Evolutionary conservation across 768 basidiomycete genomes (phyloP), one percentile per base, ranked within the genome.

Genomic region (Tephrocybe sp.): DNA sequence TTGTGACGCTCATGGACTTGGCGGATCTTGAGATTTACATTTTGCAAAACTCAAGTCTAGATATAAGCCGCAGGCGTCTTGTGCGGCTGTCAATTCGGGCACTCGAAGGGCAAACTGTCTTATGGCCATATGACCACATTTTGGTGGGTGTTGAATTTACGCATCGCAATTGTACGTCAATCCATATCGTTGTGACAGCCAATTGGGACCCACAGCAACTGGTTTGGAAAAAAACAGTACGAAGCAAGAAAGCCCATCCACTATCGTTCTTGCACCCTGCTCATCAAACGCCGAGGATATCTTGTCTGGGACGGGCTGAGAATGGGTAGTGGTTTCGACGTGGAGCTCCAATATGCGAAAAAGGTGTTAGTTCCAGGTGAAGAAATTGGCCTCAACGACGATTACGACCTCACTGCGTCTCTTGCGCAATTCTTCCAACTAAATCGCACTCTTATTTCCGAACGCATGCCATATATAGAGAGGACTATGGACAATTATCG

Each of bases 261-360:
- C 41, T 85, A 75, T 62, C 67, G 72, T 21, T 69, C 69, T 24
- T 76, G 80, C 48, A 64, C 73, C 4, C 67, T 87, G 43, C 65
- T 60, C 7, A 77, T 87, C 57, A 76, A 76, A 53, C 79, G 75
- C 26, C 75, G 63, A 8, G 86, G 84, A 0, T 65, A 77, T 49
- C 59, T 84, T 6, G 41, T 60, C 9, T 82, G 79, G 80, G 65
- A 76, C 37, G 76, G 74, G 19, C 24, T 82, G 9, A 71, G 83
- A 37, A 65, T 87, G 5, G 87, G 83, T 5, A 87, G 83, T 57
- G 88, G 89, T 9, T 89, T 92, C 59, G 66, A 77, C 24, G 69
- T 88, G 42, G 67, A 76, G 43, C 67, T 92, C 32, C 66, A 66
- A 9, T 92, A 88, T 59, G 66, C 76, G 4, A 79, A 76, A 56